Evolutionary conservation across 768 basidiomycete genomes (phyloP).

Genomic region (Rickenella mellea): DNA sequence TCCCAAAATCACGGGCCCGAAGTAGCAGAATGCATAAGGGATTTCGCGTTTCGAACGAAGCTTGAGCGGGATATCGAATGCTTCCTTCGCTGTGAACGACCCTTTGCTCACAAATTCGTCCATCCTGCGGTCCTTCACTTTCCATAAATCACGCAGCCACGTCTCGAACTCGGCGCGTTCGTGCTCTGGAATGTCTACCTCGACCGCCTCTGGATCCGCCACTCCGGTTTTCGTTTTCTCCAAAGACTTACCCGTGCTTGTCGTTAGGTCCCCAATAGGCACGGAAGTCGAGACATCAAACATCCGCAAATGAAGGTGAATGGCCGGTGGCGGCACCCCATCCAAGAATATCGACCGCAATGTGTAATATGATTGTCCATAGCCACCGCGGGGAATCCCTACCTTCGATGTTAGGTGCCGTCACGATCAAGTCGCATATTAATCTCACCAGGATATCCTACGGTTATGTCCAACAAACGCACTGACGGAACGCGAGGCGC

Average conservation of each 20-base stretch:
- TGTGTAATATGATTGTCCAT: slow-evolving; percentile 86
- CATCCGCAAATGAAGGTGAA: slow-evolving; percentile 82
- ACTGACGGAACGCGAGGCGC: slow-evolving; percentile 68
- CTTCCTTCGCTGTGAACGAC: slow-evolving; percentile 26
- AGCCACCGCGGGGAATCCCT: slow-evolving; percentile 73
- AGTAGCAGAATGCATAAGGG: slow-evolving; percentile 62
- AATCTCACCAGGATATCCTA: slow-evolving; percentile 75
- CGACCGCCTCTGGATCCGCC: slow-evolving; percentile 13
- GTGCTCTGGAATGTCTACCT: slow-evolving; percentile 39
- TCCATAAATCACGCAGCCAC: slow-evolving; percentile 81
- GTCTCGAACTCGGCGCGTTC: slow-evolving; percentile 65
- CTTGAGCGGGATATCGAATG: slow-evolving; percentile 49
- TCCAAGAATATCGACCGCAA: slow-evolving; percentile 81
- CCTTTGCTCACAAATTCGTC: slow-evolving; percentile 50
- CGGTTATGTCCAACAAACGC: slow-evolving; percentile 81
- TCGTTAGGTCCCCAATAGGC: slow-evolving; percentile 56
- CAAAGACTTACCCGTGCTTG: slow-evolving; percentile 13
- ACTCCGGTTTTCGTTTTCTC: slow-evolving; percentile 16
- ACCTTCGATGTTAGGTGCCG: slow-evolving; percentile 3
- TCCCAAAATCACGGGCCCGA: slow-evolving; percentile 53
- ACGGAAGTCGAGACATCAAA: slow-evolving; percentile 60
- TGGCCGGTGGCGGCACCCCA: slow-evolving; percentile 68
- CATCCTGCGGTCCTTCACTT: slow-evolving; percentile 74
- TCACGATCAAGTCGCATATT: background rate
- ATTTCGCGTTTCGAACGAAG: slow-evolving; percentile 46